Evolutionary conservation across 768 basidiomycete genomes (phyloP).

Genomic region (Auricularia sp.): DNA sequence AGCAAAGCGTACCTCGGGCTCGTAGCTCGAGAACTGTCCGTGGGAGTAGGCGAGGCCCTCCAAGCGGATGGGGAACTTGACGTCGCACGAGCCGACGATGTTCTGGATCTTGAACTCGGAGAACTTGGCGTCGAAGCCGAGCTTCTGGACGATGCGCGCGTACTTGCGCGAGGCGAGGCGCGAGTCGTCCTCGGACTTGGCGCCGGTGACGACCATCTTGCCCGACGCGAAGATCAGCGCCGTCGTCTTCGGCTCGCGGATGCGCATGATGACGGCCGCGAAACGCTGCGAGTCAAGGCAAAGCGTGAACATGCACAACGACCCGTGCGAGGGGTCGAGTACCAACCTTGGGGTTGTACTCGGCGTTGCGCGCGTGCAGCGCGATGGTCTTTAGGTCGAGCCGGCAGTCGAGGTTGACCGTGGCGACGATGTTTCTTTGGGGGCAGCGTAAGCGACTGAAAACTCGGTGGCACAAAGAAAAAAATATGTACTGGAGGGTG

Average conservation of each 20-base stretch:
- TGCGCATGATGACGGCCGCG: conserved; percentile 99
- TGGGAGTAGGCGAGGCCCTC: conserved; percentile 97
- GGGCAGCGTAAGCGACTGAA: neutral
- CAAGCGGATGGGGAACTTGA: conserved; percentile 95
- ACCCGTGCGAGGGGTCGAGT: conserved; percentile 37
- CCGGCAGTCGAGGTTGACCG: conserved; percentile 94
- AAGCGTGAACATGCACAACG: conserved; percentile 41
- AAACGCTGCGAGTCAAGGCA: conserved; percentile 72
- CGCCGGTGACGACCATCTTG: conserved; percentile 99
- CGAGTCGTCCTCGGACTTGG: conserved; percentile 97
- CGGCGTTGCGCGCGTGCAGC: conserved; percentile 93
- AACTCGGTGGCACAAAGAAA: neutral
- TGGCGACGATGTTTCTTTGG: conserved; percentile 84
- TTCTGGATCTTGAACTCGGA: conserved; percentile 99
- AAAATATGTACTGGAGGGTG: conserved; percentile 65
- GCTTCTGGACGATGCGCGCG: conserved; percentile 97
- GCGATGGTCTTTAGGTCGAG: conserved; percentile 98
- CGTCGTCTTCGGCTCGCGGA: conserved; percentile 98
- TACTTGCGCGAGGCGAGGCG: conserved; percentile 96
- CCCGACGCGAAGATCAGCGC: conserved; percentile 98
- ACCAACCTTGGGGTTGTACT: conserved; percentile 99
- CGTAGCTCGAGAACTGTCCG: conserved; percentile 96
- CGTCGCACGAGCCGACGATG: conserved; percentile 95
- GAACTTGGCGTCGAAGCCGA: conserved; percentile 98
- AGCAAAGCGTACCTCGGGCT: conserved; percentile 70